phyloP scores from a whole-genome alignment of 805 yeast species.

The Metschnikowia sp. region DNA sequence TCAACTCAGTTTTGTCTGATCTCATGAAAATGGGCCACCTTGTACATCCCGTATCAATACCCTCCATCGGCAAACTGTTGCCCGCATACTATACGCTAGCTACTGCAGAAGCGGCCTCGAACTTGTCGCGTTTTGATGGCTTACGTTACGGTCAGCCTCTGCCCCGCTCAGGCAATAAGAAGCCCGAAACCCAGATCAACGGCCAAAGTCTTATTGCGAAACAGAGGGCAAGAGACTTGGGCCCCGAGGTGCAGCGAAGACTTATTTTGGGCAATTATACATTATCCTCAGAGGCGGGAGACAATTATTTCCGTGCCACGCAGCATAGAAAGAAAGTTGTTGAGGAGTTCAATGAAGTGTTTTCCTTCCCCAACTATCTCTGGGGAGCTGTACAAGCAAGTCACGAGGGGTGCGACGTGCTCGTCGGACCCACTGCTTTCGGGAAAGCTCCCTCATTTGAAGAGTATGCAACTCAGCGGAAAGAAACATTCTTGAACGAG shows the following conservation, averaged over 20 bases:
- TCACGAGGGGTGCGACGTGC: constrained; percentile 52
- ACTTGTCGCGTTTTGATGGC: constrained; percentile 87
- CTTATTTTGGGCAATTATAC: constrained; percentile 84
- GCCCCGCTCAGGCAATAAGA: neutral
- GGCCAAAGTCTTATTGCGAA: constrained; percentile 22
- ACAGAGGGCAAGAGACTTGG: constrained; percentile 68
- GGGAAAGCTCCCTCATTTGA: constrained; percentile 51
- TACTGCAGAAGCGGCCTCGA: constrained; percentile 92
- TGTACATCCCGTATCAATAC: constrained; percentile 64
- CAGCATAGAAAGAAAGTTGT: constrained; percentile 57
- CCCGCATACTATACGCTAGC: constrained; percentile 86
- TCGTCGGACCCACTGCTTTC: constrained; percentile 72
- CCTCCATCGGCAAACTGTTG: constrained; percentile 60
- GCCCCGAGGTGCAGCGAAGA: constrained; percentile 79
- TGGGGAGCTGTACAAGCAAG: constrained; percentile 10
- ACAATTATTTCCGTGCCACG: constrained; percentile 77
- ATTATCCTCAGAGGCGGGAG: constrained; percentile 69
- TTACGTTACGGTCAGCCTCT: constrained; percentile 63
- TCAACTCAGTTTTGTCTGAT: constrained; percentile 43
- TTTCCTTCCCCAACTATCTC: constrained; percentile 47
- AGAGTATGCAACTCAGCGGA: constrained; percentile 31
- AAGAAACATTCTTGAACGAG: constrained; percentile 50
- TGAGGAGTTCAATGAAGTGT: constrained; percentile 62
- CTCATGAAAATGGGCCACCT: constrained; percentile 49
- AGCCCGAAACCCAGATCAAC: constrained; percentile 18